Evolutionary conservation across 768 basidiomycete genomes (phyloP).

Genomic region (Steccherinum ochraceum): DNA sequence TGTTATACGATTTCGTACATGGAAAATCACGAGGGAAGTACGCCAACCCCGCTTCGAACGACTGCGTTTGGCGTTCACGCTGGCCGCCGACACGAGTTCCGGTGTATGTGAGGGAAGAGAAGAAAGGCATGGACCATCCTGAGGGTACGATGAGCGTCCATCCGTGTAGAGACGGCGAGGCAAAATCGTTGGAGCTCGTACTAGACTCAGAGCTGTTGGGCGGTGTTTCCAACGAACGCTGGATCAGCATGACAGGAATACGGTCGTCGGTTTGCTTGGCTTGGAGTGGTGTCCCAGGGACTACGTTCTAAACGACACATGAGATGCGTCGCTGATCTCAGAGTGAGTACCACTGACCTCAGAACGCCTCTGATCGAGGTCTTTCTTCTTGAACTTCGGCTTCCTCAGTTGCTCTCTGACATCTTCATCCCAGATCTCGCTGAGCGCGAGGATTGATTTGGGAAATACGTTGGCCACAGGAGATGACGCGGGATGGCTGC

Average conservation of each 20-base stretch:
- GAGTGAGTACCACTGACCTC: slow-evolving; percentile 46
- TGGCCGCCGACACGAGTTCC: slow-evolving; percentile 84
- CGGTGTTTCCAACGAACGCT: slow-evolving; percentile 57
- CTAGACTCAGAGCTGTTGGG: slow-evolving; percentile 12
- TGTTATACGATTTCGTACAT: slow-evolving; percentile 44
- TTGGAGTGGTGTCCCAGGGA: slow-evolving; percentile 72
- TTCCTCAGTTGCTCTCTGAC: slow-evolving; percentile 45
- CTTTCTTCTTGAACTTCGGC: slow-evolving; percentile 73
- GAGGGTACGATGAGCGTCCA: slow-evolving; percentile 84
- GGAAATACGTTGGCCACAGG: slow-evolving; percentile 42
- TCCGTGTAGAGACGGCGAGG: slow-evolving; percentile 50
- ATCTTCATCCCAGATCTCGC: slow-evolving; percentile 68
- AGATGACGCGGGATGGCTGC: slow-evolving; percentile 18
- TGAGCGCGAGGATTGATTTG: slow-evolving; percentile 49
- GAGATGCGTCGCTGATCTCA: background rate
- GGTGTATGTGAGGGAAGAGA: slow-evolving; percentile 74
- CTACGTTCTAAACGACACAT: slow-evolving; percentile 47
- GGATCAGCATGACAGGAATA: slow-evolving; percentile 78
- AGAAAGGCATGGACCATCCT: slow-evolving; percentile 91
- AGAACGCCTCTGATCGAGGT: slow-evolving; percentile 77
- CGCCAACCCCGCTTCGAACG: slow-evolving; percentile 69
- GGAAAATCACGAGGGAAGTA: slow-evolving; percentile 86
- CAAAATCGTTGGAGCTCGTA: slow-evolving; percentile 5
- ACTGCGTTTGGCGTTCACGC: slow-evolving; percentile 73
- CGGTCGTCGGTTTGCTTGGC: slow-evolving; percentile 74